These are phyloP conservation scores for Musa beccarii DNA, from an alignment of 176 grass and related monocot species.

Conservation along the genomic window DNA sequence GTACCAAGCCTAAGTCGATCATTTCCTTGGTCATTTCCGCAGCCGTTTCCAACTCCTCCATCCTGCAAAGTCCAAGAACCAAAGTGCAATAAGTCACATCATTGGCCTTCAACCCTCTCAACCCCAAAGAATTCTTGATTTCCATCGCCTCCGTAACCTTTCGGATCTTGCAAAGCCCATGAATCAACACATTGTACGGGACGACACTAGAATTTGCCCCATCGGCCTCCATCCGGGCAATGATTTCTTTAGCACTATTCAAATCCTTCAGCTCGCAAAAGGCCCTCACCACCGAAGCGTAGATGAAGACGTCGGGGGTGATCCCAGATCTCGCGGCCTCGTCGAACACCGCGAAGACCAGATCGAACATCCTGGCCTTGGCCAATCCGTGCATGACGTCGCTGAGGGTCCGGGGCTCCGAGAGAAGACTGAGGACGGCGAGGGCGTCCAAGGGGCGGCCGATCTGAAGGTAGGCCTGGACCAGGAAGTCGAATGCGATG, in stretches of 20 bases:
- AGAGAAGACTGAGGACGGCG: conserved; percentile 17
- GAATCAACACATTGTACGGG: conserved; percentile 71
- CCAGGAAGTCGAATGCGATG: conserved; percentile 17
- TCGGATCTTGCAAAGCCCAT: conserved; percentile 52
- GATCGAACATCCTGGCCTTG: conserved; percentile 38
- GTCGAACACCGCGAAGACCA: conserved; percentile 49
- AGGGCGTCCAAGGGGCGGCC: conserved; percentile 37
- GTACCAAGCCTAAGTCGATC: conserved; percentile 36
- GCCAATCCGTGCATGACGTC: conserved; percentile 41
- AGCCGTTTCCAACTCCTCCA: conserved; percentile 37
- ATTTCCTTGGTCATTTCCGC: conserved; percentile 38
- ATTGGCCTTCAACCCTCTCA: conserved; percentile 34
- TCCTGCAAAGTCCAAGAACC: conserved; percentile 45
- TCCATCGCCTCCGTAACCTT: conserved; percentile 36
- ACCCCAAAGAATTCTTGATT: conserved; percentile 34
- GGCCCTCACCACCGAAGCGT: conserved; percentile 40
- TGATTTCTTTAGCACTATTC: conserved; percentile 21
- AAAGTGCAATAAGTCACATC: conserved; percentile 61
- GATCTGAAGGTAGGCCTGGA: conserved; percentile 32
- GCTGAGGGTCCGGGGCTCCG: conserved; percentile 35
- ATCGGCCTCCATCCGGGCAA: conserved; percentile 37
- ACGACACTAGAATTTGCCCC: conserved; percentile 33
- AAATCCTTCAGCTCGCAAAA: conserved; percentile 43
- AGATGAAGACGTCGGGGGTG: conserved; percentile 40
- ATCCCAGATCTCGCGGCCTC: conserved; percentile 24